phyloP scores from a whole-genome alignment of 805 yeast species.

The Saccharomyces jurei region DNA sequence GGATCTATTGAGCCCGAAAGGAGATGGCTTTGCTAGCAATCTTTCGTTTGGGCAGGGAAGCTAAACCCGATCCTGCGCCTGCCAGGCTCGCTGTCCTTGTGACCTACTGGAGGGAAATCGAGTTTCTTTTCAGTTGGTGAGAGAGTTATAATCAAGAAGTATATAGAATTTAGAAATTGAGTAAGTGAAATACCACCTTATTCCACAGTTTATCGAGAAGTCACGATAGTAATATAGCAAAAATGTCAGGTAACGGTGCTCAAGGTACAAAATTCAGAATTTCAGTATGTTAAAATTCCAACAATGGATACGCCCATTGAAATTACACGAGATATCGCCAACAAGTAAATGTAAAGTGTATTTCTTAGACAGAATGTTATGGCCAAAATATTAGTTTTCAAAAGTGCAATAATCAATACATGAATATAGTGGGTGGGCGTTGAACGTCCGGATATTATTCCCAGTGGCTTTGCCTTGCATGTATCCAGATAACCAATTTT shows the following conservation, averaged over 20 bases:
- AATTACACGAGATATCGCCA: background rate
- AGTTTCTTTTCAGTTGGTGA: background rate
- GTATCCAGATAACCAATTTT: background rate
- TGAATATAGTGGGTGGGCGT: background rate
- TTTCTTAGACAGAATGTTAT: background rate
- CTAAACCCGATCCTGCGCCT: background rate
- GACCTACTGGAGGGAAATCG: background rate
- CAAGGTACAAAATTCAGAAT: constrained; percentile 98
- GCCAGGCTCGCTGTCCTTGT: background rate
- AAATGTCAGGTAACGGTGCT: constrained; percentile 84
- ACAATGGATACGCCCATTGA: background rate
- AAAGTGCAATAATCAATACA: background rate
- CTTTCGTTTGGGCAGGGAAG: background rate
- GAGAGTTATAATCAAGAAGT: background rate
- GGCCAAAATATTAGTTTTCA: background rate
- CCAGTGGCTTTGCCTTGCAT: background rate
- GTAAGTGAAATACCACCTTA: no score
- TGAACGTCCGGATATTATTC: background rate
- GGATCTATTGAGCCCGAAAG: background rate
- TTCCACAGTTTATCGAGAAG: background rate
- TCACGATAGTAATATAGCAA: constrained; percentile 23
- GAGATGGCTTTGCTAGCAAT: background rate
- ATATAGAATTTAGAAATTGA: background rate
- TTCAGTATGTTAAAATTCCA: constrained; percentile 61
- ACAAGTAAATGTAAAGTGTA: background rate